These are phyloP conservation scores for Cytospora mali DNA, from an alignment of 2,329 filamentous ascomycete genomes.

Conservation along the genomic window DNA sequence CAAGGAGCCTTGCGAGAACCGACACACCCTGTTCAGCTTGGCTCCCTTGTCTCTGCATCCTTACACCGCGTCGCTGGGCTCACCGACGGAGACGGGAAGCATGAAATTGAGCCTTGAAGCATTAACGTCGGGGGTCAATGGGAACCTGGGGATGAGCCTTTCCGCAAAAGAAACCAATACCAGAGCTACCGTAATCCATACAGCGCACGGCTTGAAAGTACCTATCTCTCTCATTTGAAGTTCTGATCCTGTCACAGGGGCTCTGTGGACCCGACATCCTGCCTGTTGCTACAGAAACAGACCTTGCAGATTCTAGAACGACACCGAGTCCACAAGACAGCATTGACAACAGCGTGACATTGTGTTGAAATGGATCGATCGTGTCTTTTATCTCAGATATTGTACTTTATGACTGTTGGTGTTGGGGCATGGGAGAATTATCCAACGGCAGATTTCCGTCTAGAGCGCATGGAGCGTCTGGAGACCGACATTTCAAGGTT, in stretches of 20 bases:
- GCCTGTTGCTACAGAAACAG: conserved; percentile 28
- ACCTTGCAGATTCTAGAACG: conserved; percentile 16
- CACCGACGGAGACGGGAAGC: not conserved
- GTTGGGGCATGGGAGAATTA: not conserved
- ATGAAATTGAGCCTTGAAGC: not conserved
- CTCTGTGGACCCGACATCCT: conserved; percentile 5
- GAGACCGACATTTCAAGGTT: not conserved
- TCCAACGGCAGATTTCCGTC: not conserved
- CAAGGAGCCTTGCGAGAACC: not conserved
- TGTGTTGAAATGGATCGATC: not conserved
- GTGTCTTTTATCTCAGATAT: not conserved
- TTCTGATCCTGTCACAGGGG: conserved; percentile 9
- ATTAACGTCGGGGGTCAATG: not conserved
- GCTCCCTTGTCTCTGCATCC: not conserved
- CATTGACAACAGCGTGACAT: not conserved
- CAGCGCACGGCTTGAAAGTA: not conserved
- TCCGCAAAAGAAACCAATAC: not conserved
- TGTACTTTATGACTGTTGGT: not conserved
- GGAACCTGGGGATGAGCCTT: not conserved
- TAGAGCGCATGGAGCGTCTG: not conserved
- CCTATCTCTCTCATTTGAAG: not conserved
- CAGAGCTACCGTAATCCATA: not conserved
- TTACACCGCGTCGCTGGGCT: not conserved
- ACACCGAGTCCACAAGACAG: conserved; percentile 4
- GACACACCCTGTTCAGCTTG: conserved; percentile 2